Percentiles rank a stretch among this genome's conserved stretches.
Evolutionary conservation across 2,329 filamentous ascomycete species (phyloP).

Genomic region (Alternaria triticimaculans): DNA sequence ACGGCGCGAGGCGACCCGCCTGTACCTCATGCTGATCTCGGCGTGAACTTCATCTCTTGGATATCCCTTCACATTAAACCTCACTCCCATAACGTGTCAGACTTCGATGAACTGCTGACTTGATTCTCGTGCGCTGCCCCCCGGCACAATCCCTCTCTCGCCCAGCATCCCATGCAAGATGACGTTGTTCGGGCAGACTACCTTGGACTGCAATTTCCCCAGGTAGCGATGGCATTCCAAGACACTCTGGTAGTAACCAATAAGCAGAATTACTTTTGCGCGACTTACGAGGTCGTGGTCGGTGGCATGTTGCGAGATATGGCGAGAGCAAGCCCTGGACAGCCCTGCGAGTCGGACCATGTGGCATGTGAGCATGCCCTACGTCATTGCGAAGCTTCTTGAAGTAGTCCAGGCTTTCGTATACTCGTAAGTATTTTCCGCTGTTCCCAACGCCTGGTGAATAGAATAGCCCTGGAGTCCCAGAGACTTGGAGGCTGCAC

Average conservation of each 20-base stretch:
- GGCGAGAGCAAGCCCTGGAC: not conserved
- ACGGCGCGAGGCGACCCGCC: slow-evolving; percentile 27
- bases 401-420: not conserved
- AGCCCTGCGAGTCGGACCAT: not conserved
- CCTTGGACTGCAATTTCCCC: slow-evolving; percentile 4
- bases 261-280: not conserved
- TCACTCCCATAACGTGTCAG: not conserved
- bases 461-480: not conserved
- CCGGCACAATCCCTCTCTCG: not conserved
- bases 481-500: not conserved
- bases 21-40: slow-evolving; percentile 8
- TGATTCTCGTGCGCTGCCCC: slow-evolving; percentile 4
- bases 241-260: not conserved
- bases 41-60: not conserved
- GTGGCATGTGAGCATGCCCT: not conserved
- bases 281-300: not conserved
- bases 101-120: not conserved
- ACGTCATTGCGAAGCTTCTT: not conserved
- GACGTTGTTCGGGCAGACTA: slow-evolving; percentile 13
- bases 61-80: not conserved
- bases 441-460: not conserved
- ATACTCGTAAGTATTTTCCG: not conserved
- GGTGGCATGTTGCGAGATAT: not conserved
- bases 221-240: not conserved
- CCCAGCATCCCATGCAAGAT: slow-evolving; percentile 12